Evolutionary conservation across 169 alveolate species (phyloP).

Genomic region (Plasmodium knowlesi): DNA sequence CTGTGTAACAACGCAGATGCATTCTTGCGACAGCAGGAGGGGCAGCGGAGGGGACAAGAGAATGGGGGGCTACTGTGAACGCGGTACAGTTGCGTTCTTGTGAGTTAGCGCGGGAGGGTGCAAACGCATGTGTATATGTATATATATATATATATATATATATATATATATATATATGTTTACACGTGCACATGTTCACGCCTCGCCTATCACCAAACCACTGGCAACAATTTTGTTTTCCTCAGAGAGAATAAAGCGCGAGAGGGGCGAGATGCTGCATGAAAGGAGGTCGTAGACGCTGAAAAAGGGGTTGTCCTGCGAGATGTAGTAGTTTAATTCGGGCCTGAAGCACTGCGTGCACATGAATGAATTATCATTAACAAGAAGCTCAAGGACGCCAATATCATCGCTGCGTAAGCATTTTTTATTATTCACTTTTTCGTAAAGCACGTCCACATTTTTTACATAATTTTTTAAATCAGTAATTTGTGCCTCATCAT

Average conservation of each 20-base stretch:
- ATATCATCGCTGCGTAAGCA: slow-evolving; percentile 64
- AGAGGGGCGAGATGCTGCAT: slow-evolving; percentile 56
- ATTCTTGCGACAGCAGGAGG: neutral
- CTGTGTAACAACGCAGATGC: slow-evolving; percentile 7
- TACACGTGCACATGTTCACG: neutral
- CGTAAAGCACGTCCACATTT: slow-evolving; percentile 40
- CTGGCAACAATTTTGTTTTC: slow-evolving; percentile 71
- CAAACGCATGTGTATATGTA: neutral
- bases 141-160: neutral
- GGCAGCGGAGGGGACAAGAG: slow-evolving; percentile 30
- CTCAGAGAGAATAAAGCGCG: slow-evolving; percentile 74
- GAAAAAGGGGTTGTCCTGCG: slow-evolving; percentile 48
- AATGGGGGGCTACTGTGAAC: slow-evolving; percentile 9
- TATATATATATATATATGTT: neutral
- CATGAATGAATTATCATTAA: slow-evolving; percentile 44
- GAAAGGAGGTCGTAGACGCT: slow-evolving; percentile 56
- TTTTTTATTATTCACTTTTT: slow-evolving; percentile 35
- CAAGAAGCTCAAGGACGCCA: slow-evolving; percentile 54
- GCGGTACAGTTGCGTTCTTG: slow-evolving; percentile 1
- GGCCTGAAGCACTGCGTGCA: slow-evolving; percentile 34
- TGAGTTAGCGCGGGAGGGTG: neutral
- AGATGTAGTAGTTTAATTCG: slow-evolving; percentile 47
- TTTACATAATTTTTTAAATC: slow-evolving; percentile 18
- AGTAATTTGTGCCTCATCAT: slow-evolving; percentile 28
- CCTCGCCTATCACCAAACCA: slow-evolving; percentile 31